Base-by-base conservation (phyloP, 2,329 filamentous ascomycete genomes). In the Aspergillus sojae region DNA sequence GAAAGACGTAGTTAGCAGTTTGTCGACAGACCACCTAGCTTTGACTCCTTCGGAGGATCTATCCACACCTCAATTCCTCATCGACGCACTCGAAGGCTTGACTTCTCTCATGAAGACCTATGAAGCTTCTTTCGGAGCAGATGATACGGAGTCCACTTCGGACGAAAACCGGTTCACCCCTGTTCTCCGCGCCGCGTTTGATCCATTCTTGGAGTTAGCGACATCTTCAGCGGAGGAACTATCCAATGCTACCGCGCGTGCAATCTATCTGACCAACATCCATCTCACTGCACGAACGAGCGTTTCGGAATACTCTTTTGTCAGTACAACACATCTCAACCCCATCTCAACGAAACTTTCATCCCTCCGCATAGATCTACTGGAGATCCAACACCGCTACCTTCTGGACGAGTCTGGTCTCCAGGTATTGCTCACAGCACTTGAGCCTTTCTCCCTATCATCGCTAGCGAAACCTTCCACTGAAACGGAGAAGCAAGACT, bases 31-130 rank as follows among this genome's bases (percentile, higher is more conserved):
- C 69, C 85, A 84, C 39, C 89, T 95, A 62, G 86, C 91, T 41
- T 86, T 91, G 46, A 84, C 88, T 26, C 85, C 89, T 2, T 88
- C 93, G 1, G 79, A 85, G n/a, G 89, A 96, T 72, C 83, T 96
- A 3, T 88, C 87, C 0, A 88, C 91, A 0, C 94, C 94, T 0
- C 86, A 90, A 19, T 97, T 97, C 78, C 80, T 98, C 0, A 82
- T 88, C 43, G 91, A 96, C 61, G 90, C 93, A 6, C 82, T 99
- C 1, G 89, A 93, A 67, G 91, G 91, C 68, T 82, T 99, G 10
- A 86, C 85, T 41, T 84, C 88, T 6, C 89, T 98, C 57, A 91
- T 97, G 83, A 91, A 91, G 74, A 95, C 91, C 23, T 94, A 94
- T 73, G 93, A 96, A 68, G 91, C 91, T 1, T 96, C 94, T 0